Evolutionary conservation across 306 rosid species (phyloP).

Genomic region (Dryas alaskensis): DNA sequence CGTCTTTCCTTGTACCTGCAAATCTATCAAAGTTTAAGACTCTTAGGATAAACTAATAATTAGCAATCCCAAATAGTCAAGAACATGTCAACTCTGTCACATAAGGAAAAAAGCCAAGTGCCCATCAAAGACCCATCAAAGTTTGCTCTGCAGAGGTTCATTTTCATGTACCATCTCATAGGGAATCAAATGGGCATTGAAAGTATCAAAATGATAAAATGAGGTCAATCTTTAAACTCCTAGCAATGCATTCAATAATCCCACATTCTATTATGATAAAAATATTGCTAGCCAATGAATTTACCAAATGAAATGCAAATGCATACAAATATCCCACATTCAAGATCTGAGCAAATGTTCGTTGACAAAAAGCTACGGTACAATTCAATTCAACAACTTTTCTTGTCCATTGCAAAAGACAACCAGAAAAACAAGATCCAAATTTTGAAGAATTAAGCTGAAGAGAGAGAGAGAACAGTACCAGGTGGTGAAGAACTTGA

Average conservation of each 20-base stretch:
- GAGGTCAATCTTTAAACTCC: not conserved
- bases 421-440: not conserved
- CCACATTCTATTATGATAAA: not conserved
- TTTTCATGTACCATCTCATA: not conserved
- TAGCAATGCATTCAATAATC: not conserved
- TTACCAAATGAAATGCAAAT: not conserved
- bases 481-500: constrained; percentile 70
- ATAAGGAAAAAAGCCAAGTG: not conserved
- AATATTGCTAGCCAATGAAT: not conserved
- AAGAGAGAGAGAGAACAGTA: constrained; percentile 16
- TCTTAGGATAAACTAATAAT: constrained; percentile 29
- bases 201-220: not conserved
- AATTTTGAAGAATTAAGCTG: not conserved
- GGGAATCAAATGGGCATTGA: not conserved
- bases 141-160: not conserved
- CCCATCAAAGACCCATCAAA: not conserved
- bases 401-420: not conserved
- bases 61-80: not conserved
- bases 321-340: too few species aligned
- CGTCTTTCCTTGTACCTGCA: constrained; percentile 82
- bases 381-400: constrained; percentile 6
- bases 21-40: constrained; percentile 40
- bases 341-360: constrained; percentile 2
- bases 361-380: not conserved
- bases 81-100: constrained; percentile 12